Evolutionary conservation across 2,329 filamentous ascomycete genomes (phyloP).

Genomic region (Neofusicoccum cordaticola): DNA sequence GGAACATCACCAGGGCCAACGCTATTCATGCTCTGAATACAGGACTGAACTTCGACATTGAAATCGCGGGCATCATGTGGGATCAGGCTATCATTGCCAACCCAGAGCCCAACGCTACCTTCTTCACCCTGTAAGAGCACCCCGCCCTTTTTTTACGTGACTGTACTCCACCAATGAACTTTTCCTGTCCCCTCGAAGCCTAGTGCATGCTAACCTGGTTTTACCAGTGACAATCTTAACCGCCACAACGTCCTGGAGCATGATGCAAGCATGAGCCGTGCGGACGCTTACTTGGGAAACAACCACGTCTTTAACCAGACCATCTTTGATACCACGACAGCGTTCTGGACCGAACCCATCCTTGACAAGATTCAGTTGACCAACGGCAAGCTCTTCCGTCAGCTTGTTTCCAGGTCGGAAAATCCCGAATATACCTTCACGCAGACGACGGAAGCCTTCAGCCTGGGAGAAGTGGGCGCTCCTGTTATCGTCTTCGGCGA

Average conservation of each 20-base stretch:
- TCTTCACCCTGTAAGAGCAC: neutral
- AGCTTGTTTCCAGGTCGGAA: constrained; percentile 43
- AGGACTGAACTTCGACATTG: constrained; percentile 45
- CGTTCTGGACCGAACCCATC: constrained; percentile 47
- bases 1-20: constrained; percentile 40
- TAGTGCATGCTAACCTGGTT: no score
- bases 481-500: constrained; percentile 53
- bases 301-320: constrained; percentile 53
- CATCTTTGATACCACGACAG: constrained; percentile 46
- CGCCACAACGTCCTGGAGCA: constrained; percentile 51
- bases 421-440: constrained; percentile 53
- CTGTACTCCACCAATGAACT: no score
- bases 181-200: no score
- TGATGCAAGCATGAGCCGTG: constrained; percentile 48
- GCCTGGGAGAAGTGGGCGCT: constrained; percentile 51
- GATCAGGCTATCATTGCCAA: constrained; percentile 36
- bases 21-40: constrained; percentile 39
- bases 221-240: constrained; percentile 38
- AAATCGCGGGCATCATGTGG: constrained; percentile 43
- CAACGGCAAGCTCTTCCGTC: constrained; percentile 46
- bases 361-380: constrained; percentile 43
- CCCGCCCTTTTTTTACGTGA: neutral
- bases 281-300: constrained; percentile 51
- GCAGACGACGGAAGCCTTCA: constrained; percentile 43
- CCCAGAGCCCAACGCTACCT: constrained; percentile 7